phyloP scores from a whole-genome alignment of 2,329 filamentous ascomycete genomes.

The Domatiomyces globalis region DNA sequence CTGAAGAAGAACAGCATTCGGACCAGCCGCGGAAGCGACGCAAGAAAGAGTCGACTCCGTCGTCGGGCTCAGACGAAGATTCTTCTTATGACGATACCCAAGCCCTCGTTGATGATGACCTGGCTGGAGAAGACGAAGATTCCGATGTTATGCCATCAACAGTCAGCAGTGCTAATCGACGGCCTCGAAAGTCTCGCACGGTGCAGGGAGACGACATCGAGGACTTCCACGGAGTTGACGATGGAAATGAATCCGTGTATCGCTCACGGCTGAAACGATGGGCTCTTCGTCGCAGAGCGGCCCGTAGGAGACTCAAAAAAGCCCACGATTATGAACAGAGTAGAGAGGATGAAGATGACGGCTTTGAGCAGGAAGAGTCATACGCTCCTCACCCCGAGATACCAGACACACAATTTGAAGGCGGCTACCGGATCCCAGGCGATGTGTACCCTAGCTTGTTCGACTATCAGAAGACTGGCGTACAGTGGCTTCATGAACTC shows the following conservation, averaged over 20 bases:
- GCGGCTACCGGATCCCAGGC: conserved; percentile 67
- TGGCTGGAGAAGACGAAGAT: conserved; percentile 21
- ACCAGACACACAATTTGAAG: conserved; percentile 59
- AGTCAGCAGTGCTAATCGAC: conserved; percentile 11
- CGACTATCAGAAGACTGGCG: conserved; percentile 91
- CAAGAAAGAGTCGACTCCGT: conserved; percentile 21
- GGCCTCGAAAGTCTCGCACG: conserved; percentile 16
- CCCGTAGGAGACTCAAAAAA: conserved; percentile 35
- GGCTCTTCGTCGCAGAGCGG: conserved; percentile 50
- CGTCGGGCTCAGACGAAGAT: conserved; percentile 24
- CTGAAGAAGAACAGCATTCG: conserved; percentile 11
- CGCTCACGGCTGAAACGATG: conserved; percentile 61
- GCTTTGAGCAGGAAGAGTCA: conserved; percentile 47
- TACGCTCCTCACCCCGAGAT: conserved; percentile 73
- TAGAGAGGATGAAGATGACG: conserved; percentile 29
- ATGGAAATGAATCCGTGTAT: conserved; percentile 76
- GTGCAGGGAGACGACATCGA: conserved; percentile 33
- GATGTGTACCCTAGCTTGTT: conserved; percentile 89
- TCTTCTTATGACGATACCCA: conserved; percentile 19
- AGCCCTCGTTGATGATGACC: conserved; percentile 12
- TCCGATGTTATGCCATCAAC: conserved; percentile 16
- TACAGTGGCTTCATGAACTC: conserved; percentile 90
- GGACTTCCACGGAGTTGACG: conserved; percentile 57
- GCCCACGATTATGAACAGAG: conserved; percentile 21
- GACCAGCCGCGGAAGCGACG: conserved; percentile 23